Conservation (phyloP, 352 stramenopile genomes). For the Globisporangium cylindrosporum region DNA sequence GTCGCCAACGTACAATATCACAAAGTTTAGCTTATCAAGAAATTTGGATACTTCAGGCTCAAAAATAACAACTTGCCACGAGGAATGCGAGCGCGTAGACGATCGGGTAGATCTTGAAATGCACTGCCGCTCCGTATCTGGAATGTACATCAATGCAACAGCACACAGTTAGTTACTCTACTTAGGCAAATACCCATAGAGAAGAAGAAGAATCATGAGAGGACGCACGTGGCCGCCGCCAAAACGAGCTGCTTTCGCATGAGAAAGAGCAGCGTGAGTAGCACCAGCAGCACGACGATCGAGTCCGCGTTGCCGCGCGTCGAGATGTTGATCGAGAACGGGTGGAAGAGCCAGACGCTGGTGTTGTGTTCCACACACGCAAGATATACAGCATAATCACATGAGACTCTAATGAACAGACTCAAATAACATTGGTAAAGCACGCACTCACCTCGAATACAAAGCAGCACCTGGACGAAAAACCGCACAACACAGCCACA, state of each 20-base stretch:
- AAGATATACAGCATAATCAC: neutral
- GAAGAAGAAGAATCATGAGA: neutral
- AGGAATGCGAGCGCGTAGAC: slow-evolving; percentile 93
- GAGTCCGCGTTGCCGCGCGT: slow-evolving; percentile 97
- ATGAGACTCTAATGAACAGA: neutral
- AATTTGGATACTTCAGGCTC: neutral
- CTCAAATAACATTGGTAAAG: neutral
- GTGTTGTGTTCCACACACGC: neutral
- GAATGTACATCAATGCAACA: neutral
- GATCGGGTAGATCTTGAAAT: slow-evolving; percentile 99
- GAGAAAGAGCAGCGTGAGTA: slow-evolving; percentile 88
- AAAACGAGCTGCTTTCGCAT: slow-evolving; percentile 78
- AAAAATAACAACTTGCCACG: slow-evolving; percentile 46
- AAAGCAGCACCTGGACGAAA: slow-evolving; percentile 41
- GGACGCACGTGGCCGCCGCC: slow-evolving; percentile 58
- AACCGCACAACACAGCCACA: neutral
- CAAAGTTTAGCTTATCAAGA: neutral
- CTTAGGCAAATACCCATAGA: too few relatives aligned
- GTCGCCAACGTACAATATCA: neutral
- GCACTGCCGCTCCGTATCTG: slow-evolving; percentile 94
- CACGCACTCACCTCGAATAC: slow-evolving; percentile 45
- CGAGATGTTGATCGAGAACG: slow-evolving; percentile 98
- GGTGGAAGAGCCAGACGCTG: slow-evolving; percentile 97
- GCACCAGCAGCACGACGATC: slow-evolving; percentile 92
- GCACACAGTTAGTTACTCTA: neutral